Base-by-base conservation (phyloP, 495 filamentous ascomycete species). In the Aspergillus avenaceus region DNA sequence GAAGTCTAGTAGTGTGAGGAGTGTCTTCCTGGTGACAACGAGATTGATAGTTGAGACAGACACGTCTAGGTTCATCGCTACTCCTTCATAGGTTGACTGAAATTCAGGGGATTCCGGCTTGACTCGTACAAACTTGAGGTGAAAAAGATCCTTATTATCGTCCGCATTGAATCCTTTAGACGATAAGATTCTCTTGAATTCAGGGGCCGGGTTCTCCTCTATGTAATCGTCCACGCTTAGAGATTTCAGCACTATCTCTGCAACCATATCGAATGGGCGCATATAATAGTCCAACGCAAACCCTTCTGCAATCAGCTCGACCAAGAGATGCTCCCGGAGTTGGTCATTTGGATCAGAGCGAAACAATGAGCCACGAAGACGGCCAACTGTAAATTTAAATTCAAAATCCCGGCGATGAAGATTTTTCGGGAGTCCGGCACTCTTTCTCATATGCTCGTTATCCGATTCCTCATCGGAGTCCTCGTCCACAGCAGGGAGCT, bases 191-290 rank as follows among this genome's bases (percentile, higher is more conserved):
- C 87, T 89, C 72, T 95, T 95, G 78, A 98, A 98, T 61, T 97
- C 92, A 16, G 93, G 88, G 2, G 85, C 71, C 0, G 90, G 88
- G 53, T 93, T 87, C 45, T 91, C 84, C 53, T 91, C 87, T 18
- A 98, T 91, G 55, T 96, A 87, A 62, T 98, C 93, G 55, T 97
- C 93, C 27, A 98, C 81, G 16, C 84, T 89, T n/a, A 98, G 65
- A 1, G 90, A 90, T 22, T 86, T 87, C 14, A 98, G 78, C 6
- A 88, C 78, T 6, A 97, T 87, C 57, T 96, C 88, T 6, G 91
- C 91, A 23, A 84, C 86, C 84, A 97, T 90, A 58, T 97, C 91
- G 59, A 82, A 96, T 1, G 90, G 88, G 14, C 89, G 79, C 53
- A 93, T 81, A 58, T 91, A 91, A 60, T 90, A 91, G 57, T 93